Evolutionary conservation across 1,139 yeast genomes (phyloP), one percentile per base, ranked within the genome.

Genomic region (Yamadazyma blattariae): DNA sequence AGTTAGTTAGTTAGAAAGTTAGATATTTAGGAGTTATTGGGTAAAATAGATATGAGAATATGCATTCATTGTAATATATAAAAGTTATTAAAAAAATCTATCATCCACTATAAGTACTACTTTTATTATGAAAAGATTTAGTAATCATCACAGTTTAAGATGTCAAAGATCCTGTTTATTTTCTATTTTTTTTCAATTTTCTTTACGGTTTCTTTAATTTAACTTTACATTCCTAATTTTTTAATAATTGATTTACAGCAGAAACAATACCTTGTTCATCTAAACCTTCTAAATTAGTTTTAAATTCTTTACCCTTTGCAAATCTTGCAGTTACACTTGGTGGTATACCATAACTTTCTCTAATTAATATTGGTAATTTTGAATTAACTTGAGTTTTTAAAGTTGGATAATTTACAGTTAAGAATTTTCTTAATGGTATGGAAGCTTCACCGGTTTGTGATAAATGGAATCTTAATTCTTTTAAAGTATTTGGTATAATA

Each of bases 251-350:
- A 39, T 59, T 52, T 44, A 71, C 61, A 20, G 71, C 64, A 34
- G 51, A 46, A 30, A 52, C 65, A 37, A 71, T 64, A 22, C 62
- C 72, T 45, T 56, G 52, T 48, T 64, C 72, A 44, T 61, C 71
- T 52, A 71, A 67, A 4, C 75, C 75, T 32, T 69, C 75, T 49
- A 71, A 66, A 34, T 48, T 58, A 41, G 55, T 62, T 51, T 64
- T 66, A 28, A 66, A 48, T 52, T 68, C 74, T 46, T 50, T 60
- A n/a, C 74, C 74, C 47, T 61, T 65, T 45, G 66, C 74, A 40
- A 81, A 80, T 56, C 95, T 78, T 29, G 89, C 86, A 40, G 80
- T 82, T 36, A 83, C 73, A 40, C 80, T 73, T 28, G 95, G 94
- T 32, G 81, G 73, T 38, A 82, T 73, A 35, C 88, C 89, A 41